Evolutionary conservation across 83 land plant genomes (phyloP), one percentile per base, ranked within the genome.

Genomic region (Picea engelmannii): DNA sequence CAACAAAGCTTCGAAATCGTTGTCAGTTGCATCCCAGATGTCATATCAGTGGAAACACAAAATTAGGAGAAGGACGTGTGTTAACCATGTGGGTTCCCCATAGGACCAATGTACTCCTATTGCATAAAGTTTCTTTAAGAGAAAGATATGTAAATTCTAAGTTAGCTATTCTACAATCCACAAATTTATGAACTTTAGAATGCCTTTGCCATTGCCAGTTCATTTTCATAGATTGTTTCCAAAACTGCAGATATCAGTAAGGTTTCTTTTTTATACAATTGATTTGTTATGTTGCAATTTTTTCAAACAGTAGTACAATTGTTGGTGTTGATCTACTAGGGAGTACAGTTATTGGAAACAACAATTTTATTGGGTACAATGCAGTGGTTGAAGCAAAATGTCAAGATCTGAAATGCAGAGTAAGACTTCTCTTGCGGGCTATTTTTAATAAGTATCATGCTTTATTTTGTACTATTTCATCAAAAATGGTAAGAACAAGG

Each of bases 351-450:
- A 80, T 96, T n/a, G 99, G 99, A 65, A 81, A 81, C 42, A 86
- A 95, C 55, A 96, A 96, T 76, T 76, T 82, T 10, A 92, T 96
- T 78, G 99, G 99, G 11, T 84, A 93, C 80, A 81, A 96, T 92
- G 96, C 98, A 60, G 98, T 93, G 17, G 95, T 96, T 84, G 99
- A 96, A 27, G 87, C 84, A 3, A 93, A 90, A 84, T 93, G 98
- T 86, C 99, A 96, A 81, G 99, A 96, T 79, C 76, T 95, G 89
- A 96, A 95, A 83, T 95, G 95, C 81, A 88, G 90, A 93, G 97
- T 94, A 49, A 18, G 78, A 4, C 52, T n/a, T 42, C 4, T 71
- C 18, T n/a, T 18, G 2, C 42, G 12, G 12, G 11, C 10, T 42
- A 4, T 42, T n/a, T 42, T 71, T 15, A 7, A 18, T 44, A 49